Conservation (phyloP, 441 rosid species). For the Corymbia citriodora region DNA sequence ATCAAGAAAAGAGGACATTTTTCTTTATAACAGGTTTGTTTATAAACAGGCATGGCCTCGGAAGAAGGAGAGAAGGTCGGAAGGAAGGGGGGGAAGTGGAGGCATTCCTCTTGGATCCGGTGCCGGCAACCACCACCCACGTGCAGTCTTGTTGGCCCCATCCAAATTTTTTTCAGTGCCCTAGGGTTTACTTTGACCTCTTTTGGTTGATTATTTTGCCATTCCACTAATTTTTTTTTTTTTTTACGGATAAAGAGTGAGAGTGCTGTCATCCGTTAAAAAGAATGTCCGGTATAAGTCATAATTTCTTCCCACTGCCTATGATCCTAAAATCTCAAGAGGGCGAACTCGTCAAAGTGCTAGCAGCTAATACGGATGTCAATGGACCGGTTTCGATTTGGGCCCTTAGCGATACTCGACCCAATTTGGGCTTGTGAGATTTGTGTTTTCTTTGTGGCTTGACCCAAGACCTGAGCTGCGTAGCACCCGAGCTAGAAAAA, state of each 20-base stretch:
- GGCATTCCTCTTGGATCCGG: neutral
- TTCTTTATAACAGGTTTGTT: neutral
- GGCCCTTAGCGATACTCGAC: no score
- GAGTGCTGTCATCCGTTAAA: neutral
- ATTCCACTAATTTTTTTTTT: neutral
- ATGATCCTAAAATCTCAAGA: neutral
- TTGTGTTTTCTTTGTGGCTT: neutral
- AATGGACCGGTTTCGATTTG: neutral
- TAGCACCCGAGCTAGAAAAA: neutral
- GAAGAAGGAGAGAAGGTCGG: neutral
- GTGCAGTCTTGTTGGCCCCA: neutral
- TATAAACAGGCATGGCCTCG: neutral
- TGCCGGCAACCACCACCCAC: neutral
- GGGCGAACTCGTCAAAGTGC: neutral
- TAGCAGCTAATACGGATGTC: rapidly evolving
- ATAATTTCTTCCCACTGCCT: neutral
- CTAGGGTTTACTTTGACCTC: neutral
- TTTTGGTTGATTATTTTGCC: neutral
- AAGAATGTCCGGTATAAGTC: neutral
- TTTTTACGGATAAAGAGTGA: neutral
- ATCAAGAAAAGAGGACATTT: neutral
- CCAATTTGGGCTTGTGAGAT: rapidly evolving
- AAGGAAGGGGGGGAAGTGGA: neutral
- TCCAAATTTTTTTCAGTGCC: neutral
- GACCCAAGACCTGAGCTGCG: rapidly evolving